Evolutionary conservation across 202 grass and related monocot genomes (phyloP), one percentile per base, ranked within the genome.

Genomic region (Digitaria exilis): DNA sequence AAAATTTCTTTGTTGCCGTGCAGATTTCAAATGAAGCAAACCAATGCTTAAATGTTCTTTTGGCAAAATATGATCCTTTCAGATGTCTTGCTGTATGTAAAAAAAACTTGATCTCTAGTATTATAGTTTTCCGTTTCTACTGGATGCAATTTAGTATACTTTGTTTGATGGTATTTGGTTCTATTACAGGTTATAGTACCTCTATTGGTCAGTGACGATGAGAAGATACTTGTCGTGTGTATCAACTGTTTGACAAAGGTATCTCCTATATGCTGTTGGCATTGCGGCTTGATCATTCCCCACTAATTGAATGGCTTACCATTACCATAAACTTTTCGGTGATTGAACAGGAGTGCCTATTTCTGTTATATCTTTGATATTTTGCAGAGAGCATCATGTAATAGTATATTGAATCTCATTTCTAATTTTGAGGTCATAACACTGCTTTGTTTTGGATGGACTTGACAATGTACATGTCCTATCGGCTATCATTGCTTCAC

Each of bases 161-260:
- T 82, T 50, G 25, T 55, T 28, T 68, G 48, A 58, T 66, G 49
- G 30, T 77, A n/a, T 87, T 71, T 80, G 80, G 56, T 75, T 84
- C 42, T 82, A 41, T 62, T 89, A 68, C 93, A 99, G 96, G 91
- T 94, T 74, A 77, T 96, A 71, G 91, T 91, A 65, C 96, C 93
- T 82, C 79, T 96, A 74, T 87, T 99, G 65, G 93, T 96, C 83
- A 85, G 78, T 89, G 93, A 99, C 39, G 96, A 96, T 82, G 96
- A 99, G 88, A 99, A 92, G 88, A 96, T 87, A 35, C 91, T 99
- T 75, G 93, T 99, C 70, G 87, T 96, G 69, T 91, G 93, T 80
- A 99, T 99, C 85, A 99, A 96, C 84, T 96, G 88, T 90, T 92
- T 99, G 86, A 99, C 96, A 71, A 99, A 99, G 96, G 96, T 99